Evolutionary conservation across 805 yeast species (phyloP).

Genomic region (Cyberlindnera euphorbiae): DNA sequence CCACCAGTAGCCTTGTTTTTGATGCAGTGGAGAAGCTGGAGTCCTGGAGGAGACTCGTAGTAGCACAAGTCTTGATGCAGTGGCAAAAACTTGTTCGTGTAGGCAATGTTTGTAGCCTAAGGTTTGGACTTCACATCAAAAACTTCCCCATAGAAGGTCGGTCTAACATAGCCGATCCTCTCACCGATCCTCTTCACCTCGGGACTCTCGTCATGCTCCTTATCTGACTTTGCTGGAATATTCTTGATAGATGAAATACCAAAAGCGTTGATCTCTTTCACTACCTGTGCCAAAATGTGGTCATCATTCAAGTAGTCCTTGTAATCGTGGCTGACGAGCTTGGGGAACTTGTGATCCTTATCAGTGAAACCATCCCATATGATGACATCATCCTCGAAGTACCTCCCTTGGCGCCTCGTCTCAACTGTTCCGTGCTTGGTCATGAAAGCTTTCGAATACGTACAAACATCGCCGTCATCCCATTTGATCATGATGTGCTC

Average conservation of each 20-base stretch:
- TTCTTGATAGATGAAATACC: slow-evolving; percentile 55
- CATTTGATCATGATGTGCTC: slow-evolving; percentile 39
- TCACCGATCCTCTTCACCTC: slow-evolving; percentile 41
- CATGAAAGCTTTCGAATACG: slow-evolving; percentile 44
- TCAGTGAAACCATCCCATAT: slow-evolving; percentile 35
- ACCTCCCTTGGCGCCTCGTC: slow-evolving; percentile 28
- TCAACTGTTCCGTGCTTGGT: slow-evolving; percentile 35
- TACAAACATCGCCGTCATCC: slow-evolving; percentile 41
- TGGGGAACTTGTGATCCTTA: slow-evolving; percentile 16
- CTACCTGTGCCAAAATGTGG: slow-evolving; percentile 29
- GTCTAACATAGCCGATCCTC: slow-evolving; percentile 61
- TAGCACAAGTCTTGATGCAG: slow-evolving; percentile 75
- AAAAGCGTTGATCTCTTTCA: slow-evolving; percentile 44
- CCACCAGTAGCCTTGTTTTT: slow-evolving; percentile 55
- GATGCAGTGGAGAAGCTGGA: slow-evolving; percentile 62
- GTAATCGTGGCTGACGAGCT: slow-evolving; percentile 7
- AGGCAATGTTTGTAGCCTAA: slow-evolving; percentile 64
- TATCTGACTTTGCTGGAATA: slow-evolving; percentile 46
- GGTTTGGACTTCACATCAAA: slow-evolving; percentile 58
- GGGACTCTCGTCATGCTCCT: slow-evolving; percentile 20
- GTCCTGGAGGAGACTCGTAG: slow-evolving; percentile 78
- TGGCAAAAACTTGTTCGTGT: slow-evolving; percentile 59
- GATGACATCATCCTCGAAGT: slow-evolving; percentile 37
- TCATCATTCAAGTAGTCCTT: slow-evolving; percentile 14
- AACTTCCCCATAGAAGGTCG: slow-evolving; percentile 66